These are phyloP conservation scores for Russula vinacea DNA, from an alignment of 768 basidiomycete species.

Conservation along the genomic window DNA sequence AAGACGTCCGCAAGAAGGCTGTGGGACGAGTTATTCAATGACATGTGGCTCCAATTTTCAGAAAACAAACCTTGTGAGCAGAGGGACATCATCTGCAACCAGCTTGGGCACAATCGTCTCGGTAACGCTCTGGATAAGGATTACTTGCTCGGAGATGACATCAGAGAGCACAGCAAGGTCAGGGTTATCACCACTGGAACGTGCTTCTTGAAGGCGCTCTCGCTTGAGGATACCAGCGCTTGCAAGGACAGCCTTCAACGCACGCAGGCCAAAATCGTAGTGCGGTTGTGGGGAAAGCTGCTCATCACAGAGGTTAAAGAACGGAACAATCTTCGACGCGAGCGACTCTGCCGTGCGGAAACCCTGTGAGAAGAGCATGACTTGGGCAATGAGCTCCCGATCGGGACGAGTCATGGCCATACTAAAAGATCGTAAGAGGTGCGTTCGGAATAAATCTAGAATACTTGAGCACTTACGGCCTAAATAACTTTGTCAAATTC, in stretches of 20 bases:
- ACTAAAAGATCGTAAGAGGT: conserved; percentile 40
- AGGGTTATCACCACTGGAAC: conserved; percentile 40
- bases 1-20: conserved; percentile 96
- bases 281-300: conserved; percentile 96
- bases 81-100: conserved; percentile 93
- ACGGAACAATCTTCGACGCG: conserved; percentile 98
- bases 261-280: conserved; percentile 98
- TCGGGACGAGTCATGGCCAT: conserved; percentile 99
- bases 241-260: conserved; percentile 91
- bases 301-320: conserved; percentile 98
- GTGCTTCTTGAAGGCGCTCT: conserved; percentile 62
- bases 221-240: conserved; percentile 98
- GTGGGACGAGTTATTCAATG: conserved; percentile 21
- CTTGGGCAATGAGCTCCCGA: conserved; percentile 97
- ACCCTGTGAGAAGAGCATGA: conserved; percentile 99
- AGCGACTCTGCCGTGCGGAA: conserved; percentile 96
- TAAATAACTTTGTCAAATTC: conserved; percentile 87
- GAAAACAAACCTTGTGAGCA: conserved; percentile 73
- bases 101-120: conserved; percentile 99
- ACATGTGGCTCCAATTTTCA: conserved; percentile 4
- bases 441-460: neutral
- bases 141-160: conserved; percentile 83
- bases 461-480: conserved; percentile 65
- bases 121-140: conserved; percentile 95
- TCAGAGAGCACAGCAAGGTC: conserved; percentile 61